Evolutionary conservation across 1,139 yeast species (phyloP).

Genomic region (Suhomyces atakaporum): DNA sequence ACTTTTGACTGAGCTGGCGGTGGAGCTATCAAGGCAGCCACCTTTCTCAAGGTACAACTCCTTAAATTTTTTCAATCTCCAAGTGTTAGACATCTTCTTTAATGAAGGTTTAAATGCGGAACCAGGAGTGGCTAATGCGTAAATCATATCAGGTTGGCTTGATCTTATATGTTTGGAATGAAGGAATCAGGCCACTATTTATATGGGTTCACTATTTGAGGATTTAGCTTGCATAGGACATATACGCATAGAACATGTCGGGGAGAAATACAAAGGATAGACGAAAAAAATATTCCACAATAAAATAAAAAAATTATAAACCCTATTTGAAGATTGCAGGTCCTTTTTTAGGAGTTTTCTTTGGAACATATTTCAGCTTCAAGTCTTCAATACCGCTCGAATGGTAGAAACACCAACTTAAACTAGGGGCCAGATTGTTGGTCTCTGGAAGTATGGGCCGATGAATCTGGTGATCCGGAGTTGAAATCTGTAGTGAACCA

Average conservation of each 20-base stretch:
- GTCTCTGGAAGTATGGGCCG: too few relatives aligned
- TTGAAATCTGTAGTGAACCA: too few relatives aligned
- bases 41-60: conserved; percentile 22
- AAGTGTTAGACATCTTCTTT: conserved; percentile 34
- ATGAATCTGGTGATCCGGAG: too few relatives aligned
- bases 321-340: too few relatives aligned
- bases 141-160: conserved; percentile 26
- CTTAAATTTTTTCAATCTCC: conserved; percentile 43
- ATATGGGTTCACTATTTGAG: conserved; percentile 3
- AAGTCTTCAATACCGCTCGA: too few relatives aligned
- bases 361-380: too few relatives aligned
- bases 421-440: too few relatives aligned
- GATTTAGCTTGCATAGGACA: neutral
- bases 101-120: conserved; percentile 45
- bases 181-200: conserved; percentile 11
- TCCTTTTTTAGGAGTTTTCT: too few relatives aligned
- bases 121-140: conserved; percentile 42
- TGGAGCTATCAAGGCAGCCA: conserved; percentile 19
- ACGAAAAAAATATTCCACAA: neutral
- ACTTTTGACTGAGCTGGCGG: conserved; percentile 13
- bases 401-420: too few relatives aligned
- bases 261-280: neutral
- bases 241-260: conserved; percentile 4
- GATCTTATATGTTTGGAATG: neutral
- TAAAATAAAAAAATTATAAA: too few relatives aligned